phyloP scores from a whole-genome alignment of 495 filamentous ascomycete species.

The Neurospora sp. region DNA sequence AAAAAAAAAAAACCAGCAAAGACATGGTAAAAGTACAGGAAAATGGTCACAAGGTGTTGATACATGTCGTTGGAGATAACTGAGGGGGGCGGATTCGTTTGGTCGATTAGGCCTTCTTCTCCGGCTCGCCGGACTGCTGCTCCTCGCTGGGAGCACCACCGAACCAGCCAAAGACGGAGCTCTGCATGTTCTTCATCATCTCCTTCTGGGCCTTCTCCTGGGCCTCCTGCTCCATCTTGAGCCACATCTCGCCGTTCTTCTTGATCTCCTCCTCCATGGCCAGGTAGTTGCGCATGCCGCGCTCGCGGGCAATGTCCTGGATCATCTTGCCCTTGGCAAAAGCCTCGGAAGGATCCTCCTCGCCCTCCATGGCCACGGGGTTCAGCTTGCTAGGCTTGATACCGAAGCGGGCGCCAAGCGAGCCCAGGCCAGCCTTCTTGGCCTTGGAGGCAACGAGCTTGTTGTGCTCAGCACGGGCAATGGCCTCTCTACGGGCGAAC shows the following conservation, averaged over 20 bases:
- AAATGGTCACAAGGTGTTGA: constrained; percentile 5
- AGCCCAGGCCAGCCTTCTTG: constrained; percentile 53
- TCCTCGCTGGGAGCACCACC: constrained; percentile 2
- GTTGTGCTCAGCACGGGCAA: constrained; percentile 68
- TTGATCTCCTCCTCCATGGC: constrained; percentile 77
- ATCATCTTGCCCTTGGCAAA: constrained; percentile 88
- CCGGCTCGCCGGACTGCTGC: constrained; percentile 1
- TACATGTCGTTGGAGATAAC: constrained; percentile 2
- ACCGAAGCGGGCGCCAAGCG: constrained; percentile 61
- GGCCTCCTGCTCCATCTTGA: constrained; percentile 78
- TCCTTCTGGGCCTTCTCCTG: constrained; percentile 81
- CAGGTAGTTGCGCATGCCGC: constrained; percentile 83
- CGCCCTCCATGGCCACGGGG: constrained; percentile 51
- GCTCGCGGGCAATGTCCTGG: constrained; percentile 82
- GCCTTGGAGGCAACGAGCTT: constrained; percentile 63
- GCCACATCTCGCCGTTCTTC: constrained; percentile 86
- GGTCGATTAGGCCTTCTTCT: constrained; percentile 6
- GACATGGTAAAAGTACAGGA: neutral
- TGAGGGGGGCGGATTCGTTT: neutral
- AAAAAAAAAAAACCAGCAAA: neutral
- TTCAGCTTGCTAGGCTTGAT: constrained; percentile 52
- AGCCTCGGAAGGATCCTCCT: constrained; percentile 59
- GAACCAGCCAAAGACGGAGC: constrained; percentile 42
- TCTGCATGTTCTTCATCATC: constrained; percentile 72
- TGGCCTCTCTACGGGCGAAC: constrained; percentile 79